phyloP scores from a whole-genome alignment of 2,329 filamentous ascomycete genomes.

The Tolypocladium pustulatum region DNA sequence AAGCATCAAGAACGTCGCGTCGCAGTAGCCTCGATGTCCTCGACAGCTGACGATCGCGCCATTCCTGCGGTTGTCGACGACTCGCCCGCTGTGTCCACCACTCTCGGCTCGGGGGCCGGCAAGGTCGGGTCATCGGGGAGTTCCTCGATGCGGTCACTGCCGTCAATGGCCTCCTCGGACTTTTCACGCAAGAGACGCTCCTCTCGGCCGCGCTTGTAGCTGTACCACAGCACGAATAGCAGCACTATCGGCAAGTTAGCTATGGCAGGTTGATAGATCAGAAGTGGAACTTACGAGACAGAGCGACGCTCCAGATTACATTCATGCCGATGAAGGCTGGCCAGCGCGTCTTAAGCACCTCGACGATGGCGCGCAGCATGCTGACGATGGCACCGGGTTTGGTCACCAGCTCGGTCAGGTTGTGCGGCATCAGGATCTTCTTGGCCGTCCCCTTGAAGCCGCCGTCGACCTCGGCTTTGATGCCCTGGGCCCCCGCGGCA shows the following conservation, averaged over 20 bases:
- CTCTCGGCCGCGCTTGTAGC: slow-evolving; percentile 88
- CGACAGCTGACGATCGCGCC: neutral
- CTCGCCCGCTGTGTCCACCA: neutral
- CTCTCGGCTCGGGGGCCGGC: slow-evolving; percentile 18
- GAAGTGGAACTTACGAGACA: slow-evolving; percentile 59
- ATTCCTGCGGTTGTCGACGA: neutral
- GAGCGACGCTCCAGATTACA: slow-evolving; percentile 76
- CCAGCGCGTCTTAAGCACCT: slow-evolving; percentile 77
- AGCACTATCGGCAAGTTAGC: slow-evolving; percentile 47
- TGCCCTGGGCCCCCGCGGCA: slow-evolving; percentile 62
- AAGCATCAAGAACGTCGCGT: neutral
- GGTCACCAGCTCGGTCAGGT: slow-evolving; percentile 67
- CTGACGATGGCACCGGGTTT: slow-evolving; percentile 79
- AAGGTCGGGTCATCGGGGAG: slow-evolving; percentile 36
- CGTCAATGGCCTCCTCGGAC: slow-evolving; percentile 25
- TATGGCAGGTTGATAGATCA: neutral
- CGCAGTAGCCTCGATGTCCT: neutral
- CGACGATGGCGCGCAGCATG: slow-evolving; percentile 83
- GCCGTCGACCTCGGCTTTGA: slow-evolving; percentile 43
- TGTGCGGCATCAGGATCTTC: slow-evolving; percentile 60
- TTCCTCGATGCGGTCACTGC: slow-evolving; percentile 34
- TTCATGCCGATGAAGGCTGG: slow-evolving; percentile 88
- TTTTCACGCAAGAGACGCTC: slow-evolving; percentile 59
- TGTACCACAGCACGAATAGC: slow-evolving; percentile 95
- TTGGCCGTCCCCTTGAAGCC: slow-evolving; percentile 53